Conservation (phyloP, 805 yeast species). For the Grigorovia humatica region DNA sequence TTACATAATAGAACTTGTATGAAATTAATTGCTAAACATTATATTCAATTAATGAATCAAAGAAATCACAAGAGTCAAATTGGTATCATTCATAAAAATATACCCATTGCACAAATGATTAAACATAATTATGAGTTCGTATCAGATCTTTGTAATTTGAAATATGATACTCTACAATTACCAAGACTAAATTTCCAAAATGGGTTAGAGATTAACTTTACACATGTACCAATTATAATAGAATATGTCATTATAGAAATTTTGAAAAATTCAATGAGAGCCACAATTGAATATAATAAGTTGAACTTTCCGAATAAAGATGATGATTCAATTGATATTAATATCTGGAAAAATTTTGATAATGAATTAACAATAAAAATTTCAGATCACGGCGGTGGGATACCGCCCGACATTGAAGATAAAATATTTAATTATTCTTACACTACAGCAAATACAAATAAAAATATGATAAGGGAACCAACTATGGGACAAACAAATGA, state of each 20-base stretch:
- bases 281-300: constrained; percentile 61
- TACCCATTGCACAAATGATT: constrained; percentile 57
- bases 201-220: constrained; percentile 51
- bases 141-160: constrained; percentile 70
- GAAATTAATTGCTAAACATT: constrained; percentile 81
- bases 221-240: constrained; percentile 78
- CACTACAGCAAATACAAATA: constrained; percentile 26
- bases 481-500: not conserved
- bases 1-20: constrained; percentile 76
- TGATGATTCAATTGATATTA: constrained; percentile 21
- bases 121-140: constrained; percentile 60
- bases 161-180: constrained; percentile 73
- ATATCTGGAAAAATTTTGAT: constrained; percentile 21
- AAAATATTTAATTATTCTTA: constrained; percentile 80
- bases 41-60: constrained; percentile 47
- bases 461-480: too few species aligned
- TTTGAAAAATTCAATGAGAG: constrained; percentile 77
- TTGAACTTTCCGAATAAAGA: not conserved
- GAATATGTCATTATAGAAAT: constrained; percentile 84
- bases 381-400: constrained; percentile 86
- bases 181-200: constrained; percentile 29
- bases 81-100: constrained; percentile 57
- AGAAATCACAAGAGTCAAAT: constrained; percentile 19
- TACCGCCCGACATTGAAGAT: constrained; percentile 51
- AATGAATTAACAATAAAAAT: constrained; percentile 59